Base-by-base conservation (phyloP, 2,329 filamentous ascomycete genomes). In the Rhexocercosporidium sp. region DNA sequence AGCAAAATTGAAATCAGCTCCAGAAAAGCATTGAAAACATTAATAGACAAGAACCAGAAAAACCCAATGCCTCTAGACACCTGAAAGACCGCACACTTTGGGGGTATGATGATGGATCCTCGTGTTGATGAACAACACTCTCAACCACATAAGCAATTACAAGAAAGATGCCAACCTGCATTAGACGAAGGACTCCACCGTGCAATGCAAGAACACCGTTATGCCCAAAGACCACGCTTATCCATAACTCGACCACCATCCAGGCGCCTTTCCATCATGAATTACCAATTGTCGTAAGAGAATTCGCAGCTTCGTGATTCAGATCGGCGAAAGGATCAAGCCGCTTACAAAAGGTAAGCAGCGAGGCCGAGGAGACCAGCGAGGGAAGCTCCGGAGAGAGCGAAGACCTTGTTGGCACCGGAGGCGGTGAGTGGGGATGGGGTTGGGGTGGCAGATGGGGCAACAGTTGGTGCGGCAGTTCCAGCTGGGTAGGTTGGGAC, bases 311-410 rank as follows among this genome's bases (percentile, higher is more conserved):
- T 72, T 74, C 69, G 67, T 70, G 75, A 76, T 73, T 78, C 84
- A 85, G 88, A 81, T 88, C 83, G 76, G 84, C 77, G 78, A 85
- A 81, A 69, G 57, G 70, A 69, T 59, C 63, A 25, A 69, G 67
- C 62, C 68, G 72, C 72, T 77, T 77, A 78, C 74, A 78, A 76
- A 64, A 78, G 60, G 75, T 73, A 77, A 75, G 85, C 86, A 76
- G 84, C 86, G 69, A 89, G 77, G 76, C 84, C 88, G 78, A 89
- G 81, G 73, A 88, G 78, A 82, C 84, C 87, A 73, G 85, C 87
- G 74, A 90, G 84, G 73, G 82, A 85, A 69, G 84, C 87, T 70
- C 85, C 87, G 49, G 86, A 87, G 74, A 88, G 78, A 75, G 81
- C 84, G 72, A 83, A 83, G 71, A 79, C 79, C 82, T 85, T 86